Conservation (phyloP, 169 alveolate species). For the Plasmodium gaboni region DNA sequence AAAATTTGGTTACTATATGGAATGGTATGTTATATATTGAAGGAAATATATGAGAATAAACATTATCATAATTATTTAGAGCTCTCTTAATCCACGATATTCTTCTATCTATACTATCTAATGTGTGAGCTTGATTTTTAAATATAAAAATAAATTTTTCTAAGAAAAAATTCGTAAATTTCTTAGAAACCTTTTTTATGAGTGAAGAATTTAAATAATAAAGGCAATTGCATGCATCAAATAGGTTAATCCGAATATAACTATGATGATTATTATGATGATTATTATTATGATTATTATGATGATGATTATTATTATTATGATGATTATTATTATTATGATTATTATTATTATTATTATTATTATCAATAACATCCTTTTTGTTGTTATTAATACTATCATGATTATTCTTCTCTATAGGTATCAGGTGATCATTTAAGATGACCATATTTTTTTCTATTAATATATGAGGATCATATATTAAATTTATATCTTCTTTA, state of each 20-base stretch:
- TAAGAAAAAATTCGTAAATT: slow-evolving; percentile 51
- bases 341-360: neutral
- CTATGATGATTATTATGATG: neutral
- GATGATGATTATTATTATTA: neutral
- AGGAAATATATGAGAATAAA: slow-evolving; percentile 54
- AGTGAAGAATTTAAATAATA: slow-evolving; percentile 27
- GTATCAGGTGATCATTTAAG: slow-evolving; percentile 9
- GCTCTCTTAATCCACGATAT: slow-evolving; percentile 67
- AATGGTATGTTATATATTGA: slow-evolving; percentile 40
- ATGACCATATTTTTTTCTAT: slow-evolving; percentile 41
- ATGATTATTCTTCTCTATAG: too few relatives aligned
- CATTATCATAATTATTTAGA: slow-evolving; percentile 63
- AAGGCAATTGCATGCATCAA: slow-evolving; percentile 71
- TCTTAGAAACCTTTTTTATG: slow-evolving; percentile 23
- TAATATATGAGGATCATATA: slow-evolving; percentile 61
- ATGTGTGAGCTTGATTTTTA: slow-evolving; percentile 55
- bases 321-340: neutral
- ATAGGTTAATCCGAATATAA: slow-evolving; percentile 22
- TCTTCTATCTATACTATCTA: slow-evolving; percentile 68
- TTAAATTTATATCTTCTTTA: slow-evolving; percentile 53
- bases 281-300: neutral
- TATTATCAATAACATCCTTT: neutral
- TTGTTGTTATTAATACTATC: too few relatives aligned
- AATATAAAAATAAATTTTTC: slow-evolving; percentile 54
- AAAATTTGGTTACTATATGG: slow-evolving; percentile 40